Percentiles rank a stretch among this genome's conserved stretches.
phyloP scores from a whole-genome alignment of 2,329 filamentous ascomycete species.

The Botrytis hyacinthi region DNA sequence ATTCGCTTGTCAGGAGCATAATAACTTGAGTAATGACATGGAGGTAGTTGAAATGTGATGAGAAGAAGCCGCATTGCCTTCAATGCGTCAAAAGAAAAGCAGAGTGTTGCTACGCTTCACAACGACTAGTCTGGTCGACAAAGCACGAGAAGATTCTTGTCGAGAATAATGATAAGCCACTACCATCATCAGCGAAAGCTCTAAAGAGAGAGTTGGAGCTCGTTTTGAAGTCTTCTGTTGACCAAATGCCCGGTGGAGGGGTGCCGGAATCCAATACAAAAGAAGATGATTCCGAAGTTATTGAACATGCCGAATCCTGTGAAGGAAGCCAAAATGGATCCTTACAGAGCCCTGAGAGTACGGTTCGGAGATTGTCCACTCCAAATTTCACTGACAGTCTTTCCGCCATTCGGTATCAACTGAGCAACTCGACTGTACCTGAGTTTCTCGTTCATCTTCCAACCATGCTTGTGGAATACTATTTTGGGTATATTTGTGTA shows the following conservation, averaged over 20 bases:
- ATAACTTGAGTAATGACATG: constrained; percentile 17
- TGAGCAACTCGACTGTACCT: constrained; percentile 32
- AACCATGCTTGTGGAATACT: constrained; percentile 59
- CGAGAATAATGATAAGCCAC: background rate
- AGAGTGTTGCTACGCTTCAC: constrained; percentile 33
- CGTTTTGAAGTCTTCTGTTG: background rate
- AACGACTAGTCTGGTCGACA: constrained; percentile 35
- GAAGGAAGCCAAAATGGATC: background rate
- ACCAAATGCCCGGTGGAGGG: no score
- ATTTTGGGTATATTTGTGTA: constrained; percentile 60
- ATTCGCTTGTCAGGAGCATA: background rate
- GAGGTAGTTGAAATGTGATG: constrained; percentile 36
- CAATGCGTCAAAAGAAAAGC: constrained; percentile 33
- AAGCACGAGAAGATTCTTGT: constrained; percentile 36
- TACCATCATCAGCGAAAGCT: background rate
- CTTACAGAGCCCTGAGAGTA: background rate
- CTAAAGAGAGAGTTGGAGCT: background rate
- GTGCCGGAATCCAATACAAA: background rate
- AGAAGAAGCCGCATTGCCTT: constrained; percentile 34
- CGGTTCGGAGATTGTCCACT: background rate
- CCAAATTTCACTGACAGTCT: constrained; percentile 29
- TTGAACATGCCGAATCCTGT: background rate
- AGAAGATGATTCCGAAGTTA: background rate
- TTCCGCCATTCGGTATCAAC: constrained; percentile 33
- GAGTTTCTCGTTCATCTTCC: constrained; percentile 39